Percentiles rank a stretch among this genome's conserved stretches.
Evolutionary conservation across 2,329 filamentous ascomycete species (phyloP).

Genomic region (Neoscytalidium dimidiatum): DNA sequence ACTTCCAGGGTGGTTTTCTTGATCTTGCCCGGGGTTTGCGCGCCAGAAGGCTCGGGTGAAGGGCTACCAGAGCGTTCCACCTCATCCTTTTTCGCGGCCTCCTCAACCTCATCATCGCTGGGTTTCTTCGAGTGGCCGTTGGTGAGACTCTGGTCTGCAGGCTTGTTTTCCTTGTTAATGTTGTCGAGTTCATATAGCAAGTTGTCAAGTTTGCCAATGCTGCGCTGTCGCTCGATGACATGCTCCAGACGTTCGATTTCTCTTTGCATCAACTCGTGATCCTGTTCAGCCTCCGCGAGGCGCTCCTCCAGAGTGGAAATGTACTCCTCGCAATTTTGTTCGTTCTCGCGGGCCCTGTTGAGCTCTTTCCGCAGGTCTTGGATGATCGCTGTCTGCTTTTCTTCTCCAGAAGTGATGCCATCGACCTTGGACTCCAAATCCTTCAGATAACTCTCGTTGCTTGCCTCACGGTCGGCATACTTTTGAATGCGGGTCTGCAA

Average conservation of each 20-base stretch:
- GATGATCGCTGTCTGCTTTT: conserved; percentile 85
- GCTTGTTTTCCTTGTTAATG: conserved; percentile 38
- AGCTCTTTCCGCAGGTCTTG: conserved; percentile 90
- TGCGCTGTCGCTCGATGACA: conserved; percentile 91
- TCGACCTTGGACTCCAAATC: conserved; percentile 90
- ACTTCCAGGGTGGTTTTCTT: conserved; percentile 11
- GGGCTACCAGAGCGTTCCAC: conserved; percentile 7
- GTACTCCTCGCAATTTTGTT: conserved; percentile 89
- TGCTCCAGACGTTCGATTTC: conserved; percentile 94
- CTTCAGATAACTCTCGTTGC: conserved; percentile 89
- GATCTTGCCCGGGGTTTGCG: neutral
- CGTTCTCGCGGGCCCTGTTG: conserved; percentile 81
- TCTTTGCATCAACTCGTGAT: conserved; percentile 93
- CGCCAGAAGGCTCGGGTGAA: neutral
- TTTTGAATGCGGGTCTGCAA: conserved; percentile 90
- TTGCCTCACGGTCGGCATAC: conserved; percentile 84
- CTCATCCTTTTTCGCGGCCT: neutral
- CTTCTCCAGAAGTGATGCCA: conserved; percentile 85
- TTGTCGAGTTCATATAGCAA: conserved; percentile 87
- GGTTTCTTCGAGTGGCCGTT: conserved; percentile 33
- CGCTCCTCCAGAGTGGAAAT: conserved; percentile 96
- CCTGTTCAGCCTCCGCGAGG: conserved; percentile 92
- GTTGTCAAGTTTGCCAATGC: conserved; percentile 90
- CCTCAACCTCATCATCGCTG: conserved; percentile 36
- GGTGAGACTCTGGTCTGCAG: neutral